Evolutionary conservation across 192 early-diverging fungal species (phyloP), one percentile per base, ranked within the genome.

Genomic region (Mortierella claussenii): DNA sequence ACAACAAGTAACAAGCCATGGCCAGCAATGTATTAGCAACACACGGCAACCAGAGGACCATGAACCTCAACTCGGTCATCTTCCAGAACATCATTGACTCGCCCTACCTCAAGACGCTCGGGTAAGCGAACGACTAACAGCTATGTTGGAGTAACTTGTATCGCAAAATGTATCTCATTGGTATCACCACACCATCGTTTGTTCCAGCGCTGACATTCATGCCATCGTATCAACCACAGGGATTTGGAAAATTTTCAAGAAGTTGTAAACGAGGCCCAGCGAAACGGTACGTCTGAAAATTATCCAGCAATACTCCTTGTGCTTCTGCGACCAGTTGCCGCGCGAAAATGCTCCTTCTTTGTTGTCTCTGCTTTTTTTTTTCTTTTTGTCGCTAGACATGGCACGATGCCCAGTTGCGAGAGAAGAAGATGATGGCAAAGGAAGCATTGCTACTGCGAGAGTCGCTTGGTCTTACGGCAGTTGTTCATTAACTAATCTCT

Each of bases 61-160:
- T 95, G 93, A 95, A 95, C 78, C 65, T 95, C 68, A 92, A 93
- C 74, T 83, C 85, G 18, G 78, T 90, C 52, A 68, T 90, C 31
- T 87, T 86, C 54, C 86, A 92, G 58, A 91, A 91, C 65, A 91
- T 95, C 53, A 80, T 89, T 26, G 81, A 85, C 4, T 91, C 89
- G 3, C 89, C 87, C 21, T 95, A 95, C 68, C 93, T 94, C 65
- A 90, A 90, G 52, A 79, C 81, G 17, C 64, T 95, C 18, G 88
- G 86, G 89, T 91, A 82, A 71, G n/a, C n/a, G n/a, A n/a, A n/a
- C n/a, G n/a, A n/a, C n/a, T n/a, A n/a, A n/a, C n/a, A n/a, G n/a
- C n/a, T n/a, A n/a, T n/a, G n/a, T n/a, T n/a, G n/a, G n/a, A n/a
- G n/a, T n/a, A n/a, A n/a, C n/a, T n/a, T n/a, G n/a, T n/a, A n/a